Base-by-base conservation (phyloP, 73 alveolate species). In the Halteria grandinella region DNA sequence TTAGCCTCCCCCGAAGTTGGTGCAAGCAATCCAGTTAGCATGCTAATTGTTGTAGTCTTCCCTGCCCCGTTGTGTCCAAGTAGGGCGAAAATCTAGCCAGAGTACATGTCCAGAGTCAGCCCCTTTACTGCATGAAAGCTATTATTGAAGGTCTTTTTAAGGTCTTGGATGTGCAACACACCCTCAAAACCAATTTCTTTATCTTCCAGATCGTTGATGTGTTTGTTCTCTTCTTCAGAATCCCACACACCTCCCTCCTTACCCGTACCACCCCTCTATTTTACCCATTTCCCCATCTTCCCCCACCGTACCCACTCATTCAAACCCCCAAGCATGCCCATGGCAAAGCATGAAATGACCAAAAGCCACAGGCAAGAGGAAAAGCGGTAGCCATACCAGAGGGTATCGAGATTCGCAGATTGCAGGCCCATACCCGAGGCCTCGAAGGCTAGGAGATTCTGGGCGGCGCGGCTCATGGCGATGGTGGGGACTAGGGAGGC, bases 51-150 rank as follows among this genome's bases (percentile, higher is more conserved):
- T 3, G 97, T 91, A 18, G 90, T 87, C 60, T 91, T 91, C 6
- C 97, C 97, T 40, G 97, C 97, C 12, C 97, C 97, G 70, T 91
- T 91, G 49, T 91, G 95, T 0, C 98, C 98, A 34, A 92, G 86
- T 41, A 92, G 74, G 18, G 96, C 98, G 48, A 92, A 92, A 18
- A 92, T 92, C 71, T 92, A 86, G 63, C 91, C 93, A 74, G 88
- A 84, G 69, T 83, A 92, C 87, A 92, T 78, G 55, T 85, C 87
- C 31, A 85, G 69, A 32, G 88, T 59, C 17, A 92, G 83, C 12
- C 87, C 84, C 41, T 92, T 89, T 24, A 92, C 85, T 17, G 96
- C 98, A 33, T 43, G 66, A 59, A 78, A 74, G 17, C 90, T 90
- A 57, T 89, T 85, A 40, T 75, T 83, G 60, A 77, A 92, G 34